Base-by-base conservation (phyloP, 2,329 filamentous ascomycete species). In the Sordariomycetes sp. region DNA sequence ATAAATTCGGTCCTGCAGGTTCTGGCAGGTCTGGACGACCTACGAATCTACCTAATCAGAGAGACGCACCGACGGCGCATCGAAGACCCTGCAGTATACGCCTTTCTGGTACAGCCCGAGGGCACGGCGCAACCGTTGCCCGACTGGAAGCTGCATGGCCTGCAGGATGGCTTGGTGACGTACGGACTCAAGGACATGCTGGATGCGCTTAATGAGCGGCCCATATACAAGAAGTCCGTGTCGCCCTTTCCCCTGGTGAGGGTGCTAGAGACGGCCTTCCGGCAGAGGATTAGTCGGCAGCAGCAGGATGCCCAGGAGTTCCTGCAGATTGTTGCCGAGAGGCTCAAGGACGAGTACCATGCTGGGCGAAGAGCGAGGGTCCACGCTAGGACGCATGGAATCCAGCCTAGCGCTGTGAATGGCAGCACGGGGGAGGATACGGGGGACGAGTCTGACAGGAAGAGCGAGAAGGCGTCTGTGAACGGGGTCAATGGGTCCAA, bases 301-400 rank as follows among this genome's bases (percentile, higher is more conserved):
- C 92, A 98, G 59, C 92, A 98, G 58, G 92, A 98, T 63, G 92
- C 92, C 9, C 92, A 98, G 52, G 92, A 98, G 56, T 95, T 98
- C 43, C 61, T 98, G 36, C 92, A 98, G 61, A 81, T 96, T 32
- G 82, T 98, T 10, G 83, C 86, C 3, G 90, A 98, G 62, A 74
- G 90, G 34, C 66, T 98, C 36, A 87, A 86, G 49, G 92, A 98
- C 51, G 92, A 98, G 58, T 94, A 95, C 49, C 80, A 93, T 52
- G 87, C 87, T 4, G 87, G 86, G 2, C 72, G 75, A 47, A 75
- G 82, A 50, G 87, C 86, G 10, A 71, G 88, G 42, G 64, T 62
- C 30, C 67, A 73, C 38, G 76, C 76, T 31, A 57, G 53, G 44
- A 45, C 54, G 44, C 39, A 56, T 42, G 30, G 49, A 21, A 21